Conservation (phyloP, 2,329 filamentous ascomycete species). For the Parastagonospora avenae region DNA sequence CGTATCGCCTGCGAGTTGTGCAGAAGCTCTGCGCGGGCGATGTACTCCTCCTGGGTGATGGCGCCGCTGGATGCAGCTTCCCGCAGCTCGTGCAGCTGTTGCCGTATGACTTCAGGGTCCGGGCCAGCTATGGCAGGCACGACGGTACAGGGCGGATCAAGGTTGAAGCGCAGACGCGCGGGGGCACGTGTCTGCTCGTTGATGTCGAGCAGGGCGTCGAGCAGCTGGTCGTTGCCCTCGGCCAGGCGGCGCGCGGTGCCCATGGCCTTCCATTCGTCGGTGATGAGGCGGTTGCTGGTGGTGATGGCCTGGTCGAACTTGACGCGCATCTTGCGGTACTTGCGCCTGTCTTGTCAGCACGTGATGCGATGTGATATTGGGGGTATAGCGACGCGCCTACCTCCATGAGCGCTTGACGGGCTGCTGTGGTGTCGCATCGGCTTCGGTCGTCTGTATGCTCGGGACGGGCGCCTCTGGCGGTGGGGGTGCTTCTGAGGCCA, state of each 20-base stretch:
- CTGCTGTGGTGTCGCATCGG: slow-evolving; percentile 31
- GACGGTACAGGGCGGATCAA: slow-evolving; percentile 50
- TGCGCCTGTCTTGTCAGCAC: slow-evolving; percentile 64
- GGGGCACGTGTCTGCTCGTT: slow-evolving; percentile 84
- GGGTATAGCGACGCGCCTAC: slow-evolving; percentile 23
- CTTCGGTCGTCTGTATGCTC: slow-evolving; percentile 5
- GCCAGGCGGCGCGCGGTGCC: slow-evolving; percentile 82
- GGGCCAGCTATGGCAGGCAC: slow-evolving; percentile 32
- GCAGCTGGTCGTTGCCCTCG: slow-evolving; percentile 88
- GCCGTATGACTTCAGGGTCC: slow-evolving; percentile 29
- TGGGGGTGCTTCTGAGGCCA: slow-evolving; percentile 33
- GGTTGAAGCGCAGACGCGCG: slow-evolving; percentile 73
- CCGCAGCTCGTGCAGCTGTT: slow-evolving; percentile 41
- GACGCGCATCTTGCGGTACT: slow-evolving; percentile 90
- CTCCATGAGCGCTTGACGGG: slow-evolving; percentile 47
- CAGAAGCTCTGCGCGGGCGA: slow-evolving; percentile 31
- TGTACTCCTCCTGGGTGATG: slow-evolving; percentile 39
- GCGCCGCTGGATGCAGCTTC: slow-evolving; percentile 36
- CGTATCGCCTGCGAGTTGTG: slow-evolving; percentile 31
- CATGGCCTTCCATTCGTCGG: slow-evolving; percentile 78
- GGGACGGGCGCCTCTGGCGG: slow-evolving; percentile 3
- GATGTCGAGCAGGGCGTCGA: slow-evolving; percentile 87
- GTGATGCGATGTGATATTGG: not conserved
- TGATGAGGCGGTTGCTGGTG: slow-evolving; percentile 81
- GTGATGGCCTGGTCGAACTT: slow-evolving; percentile 78